Base-by-base conservation (phyloP, 371 early-diverging fungal species). In the Saksenaea vasiformis region DNA sequence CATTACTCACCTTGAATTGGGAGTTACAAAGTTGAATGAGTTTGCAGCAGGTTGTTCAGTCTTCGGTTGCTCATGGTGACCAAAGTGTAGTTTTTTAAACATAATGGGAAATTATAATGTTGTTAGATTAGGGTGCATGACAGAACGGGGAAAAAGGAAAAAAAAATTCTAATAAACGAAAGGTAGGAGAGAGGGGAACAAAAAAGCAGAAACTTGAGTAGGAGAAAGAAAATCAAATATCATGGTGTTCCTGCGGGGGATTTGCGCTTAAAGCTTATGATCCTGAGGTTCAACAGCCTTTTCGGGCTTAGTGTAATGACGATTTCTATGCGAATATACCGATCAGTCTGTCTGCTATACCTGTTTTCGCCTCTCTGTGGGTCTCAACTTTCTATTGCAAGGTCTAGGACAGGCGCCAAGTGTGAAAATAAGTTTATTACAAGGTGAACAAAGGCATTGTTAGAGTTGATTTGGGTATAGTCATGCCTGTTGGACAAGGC, bases 21-120 rank as follows among this genome's bases (percentile, higher is more conserved):
- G 66, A 22, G 66, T 65, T 31, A 54, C 24, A 54, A 39, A 58
- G 22, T 24, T 60, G 36, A 55, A 57, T 26, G 66, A 56, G 28
- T 60, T 60, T 26, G 37, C 54, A 14, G 60, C 59, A 43, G 62
- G 41, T 35, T 62, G 41, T 35, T 62, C 43, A 22, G 60, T 11
- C 35, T 55, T 39, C 26, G 38, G 54, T 9, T 64, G 58, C 5
- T 57, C 61, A 37, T 58, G 55, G 26, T 56, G 34, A 37, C 37
- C 55, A 37, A 56, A 61, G 47, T 60, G 56, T 37, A 61, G 34
- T 37, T 61, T 64, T 54, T 62, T 62, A 54, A 67, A 67, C 67
- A 67, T 67, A 24, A 22, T 41, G 54, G 28, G 37, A 15, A 19
- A n/a, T 60, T 38, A 27, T 31, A 51, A 39, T 35, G 22, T 56